Conservation (phyloP, 208 protist species). For the Trypanosoma theileri region DNA sequence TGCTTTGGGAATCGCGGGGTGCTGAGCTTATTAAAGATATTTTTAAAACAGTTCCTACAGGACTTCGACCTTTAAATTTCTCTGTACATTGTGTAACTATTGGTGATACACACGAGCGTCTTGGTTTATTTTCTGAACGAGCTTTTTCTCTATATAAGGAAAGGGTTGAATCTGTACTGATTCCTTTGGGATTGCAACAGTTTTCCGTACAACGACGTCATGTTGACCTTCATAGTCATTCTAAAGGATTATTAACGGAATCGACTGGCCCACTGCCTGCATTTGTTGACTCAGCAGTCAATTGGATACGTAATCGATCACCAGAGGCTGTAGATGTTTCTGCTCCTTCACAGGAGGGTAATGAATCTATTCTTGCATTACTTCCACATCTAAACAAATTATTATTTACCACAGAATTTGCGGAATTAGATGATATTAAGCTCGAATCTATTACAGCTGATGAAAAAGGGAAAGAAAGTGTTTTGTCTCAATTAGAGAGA, state of each 20-base stretch:
- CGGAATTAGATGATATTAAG: slow-evolving; percentile 11
- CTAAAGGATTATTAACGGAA: too few relatives aligned
- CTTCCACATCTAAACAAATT: slow-evolving; percentile 27
- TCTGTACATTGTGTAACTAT: slow-evolving; percentile 31
- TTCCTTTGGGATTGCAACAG: background rate
- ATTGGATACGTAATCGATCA: slow-evolving; percentile 10
- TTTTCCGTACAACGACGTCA: slow-evolving; percentile 15
- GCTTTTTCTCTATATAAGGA: slow-evolving; percentile 33
- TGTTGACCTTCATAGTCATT: background rate
- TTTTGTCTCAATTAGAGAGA: background rate
- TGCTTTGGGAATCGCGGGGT: slow-evolving; percentile 27
- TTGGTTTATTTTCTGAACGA: slow-evolving; percentile 38
- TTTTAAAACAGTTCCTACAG: slow-evolving; percentile 16
- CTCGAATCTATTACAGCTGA: too few relatives aligned
- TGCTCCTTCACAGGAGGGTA: slow-evolving; percentile 32
- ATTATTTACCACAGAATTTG: slow-evolving; percentile 33
- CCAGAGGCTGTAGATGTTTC: slow-evolving; percentile 29
- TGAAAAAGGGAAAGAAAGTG: background rate
- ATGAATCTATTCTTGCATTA: slow-evolving; percentile 24
- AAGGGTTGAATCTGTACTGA: slow-evolving; percentile 9
- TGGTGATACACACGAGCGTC: slow-evolving; percentile 43
- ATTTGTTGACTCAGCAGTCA: slow-evolving; percentile 17
- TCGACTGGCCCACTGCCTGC: background rate
- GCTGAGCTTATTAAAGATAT: slow-evolving; percentile 33
- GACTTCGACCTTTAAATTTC: slow-evolving; percentile 27